These are phyloP conservation scores for Rhodamnia argentea DNA, from an alignment of 345 rosid species.

Conservation along the genomic window DNA sequence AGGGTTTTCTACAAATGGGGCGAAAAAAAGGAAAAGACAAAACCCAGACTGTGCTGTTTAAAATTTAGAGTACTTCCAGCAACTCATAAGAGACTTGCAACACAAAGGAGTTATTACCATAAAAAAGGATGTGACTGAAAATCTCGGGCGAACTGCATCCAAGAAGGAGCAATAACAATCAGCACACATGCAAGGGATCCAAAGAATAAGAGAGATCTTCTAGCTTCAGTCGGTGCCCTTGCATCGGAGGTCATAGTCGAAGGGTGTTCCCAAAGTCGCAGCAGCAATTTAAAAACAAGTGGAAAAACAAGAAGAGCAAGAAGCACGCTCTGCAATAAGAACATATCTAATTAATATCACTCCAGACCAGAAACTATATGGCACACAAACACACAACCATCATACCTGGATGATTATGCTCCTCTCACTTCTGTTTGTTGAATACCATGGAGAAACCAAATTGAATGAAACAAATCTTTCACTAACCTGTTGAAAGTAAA, in stretches of 20 bases:
- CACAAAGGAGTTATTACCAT: conserved; percentile 35
- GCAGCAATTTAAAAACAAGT: conserved; percentile 36
- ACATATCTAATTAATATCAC: conserved; percentile 1
- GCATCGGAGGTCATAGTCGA: conserved; percentile 9
- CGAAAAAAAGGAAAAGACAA: neutral
- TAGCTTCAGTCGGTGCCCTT: conserved; percentile 22
- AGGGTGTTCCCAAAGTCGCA: conserved; percentile 18
- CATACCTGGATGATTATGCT: conserved; percentile 66
- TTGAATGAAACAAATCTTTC: conserved; percentile 29
- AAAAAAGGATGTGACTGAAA: conserved; percentile 70
- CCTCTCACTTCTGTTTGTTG: conserved; percentile 67
- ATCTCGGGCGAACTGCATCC: conserved; percentile 80
- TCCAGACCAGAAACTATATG: neutral
- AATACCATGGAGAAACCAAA: conserved; percentile 35
- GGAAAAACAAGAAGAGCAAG: conserved; percentile 80
- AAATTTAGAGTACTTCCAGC: neutral
- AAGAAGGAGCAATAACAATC: conserved; percentile 44
- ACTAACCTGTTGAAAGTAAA: conserved; percentile 26
- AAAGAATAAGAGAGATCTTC: conserved; percentile 48
- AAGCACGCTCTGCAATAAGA: conserved; percentile 52
- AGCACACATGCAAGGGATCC: conserved; percentile 36
- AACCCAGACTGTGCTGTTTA: neutral
- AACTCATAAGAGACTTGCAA: neutral
- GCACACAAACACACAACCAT: neutral
- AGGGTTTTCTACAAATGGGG: neutral